Evolutionary conservation across 1,139 yeast species (phyloP), one percentile per base, ranked within the genome.

Genomic region (Suzukiozyma palmioleophila): DNA sequence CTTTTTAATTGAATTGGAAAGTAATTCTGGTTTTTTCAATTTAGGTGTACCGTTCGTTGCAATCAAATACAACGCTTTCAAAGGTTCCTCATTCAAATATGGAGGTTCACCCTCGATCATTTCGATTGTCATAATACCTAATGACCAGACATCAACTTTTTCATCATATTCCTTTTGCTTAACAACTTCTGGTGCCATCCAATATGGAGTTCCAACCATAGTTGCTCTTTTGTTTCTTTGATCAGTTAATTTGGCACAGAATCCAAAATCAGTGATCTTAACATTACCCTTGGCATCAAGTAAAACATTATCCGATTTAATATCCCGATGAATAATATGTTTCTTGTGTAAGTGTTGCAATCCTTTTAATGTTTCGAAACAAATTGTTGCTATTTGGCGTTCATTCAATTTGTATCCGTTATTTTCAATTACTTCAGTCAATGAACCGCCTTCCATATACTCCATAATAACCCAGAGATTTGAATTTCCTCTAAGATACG

Each of bases 151-250:
- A 62, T 92, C 98, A 16, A 92, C 97, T 61, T 92, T 92, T 50
- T 87, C 96, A 52, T 90, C 98, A 55, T 92, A 92, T 55, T 89
- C 96, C 62, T 89, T 88, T 54, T 90, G 97, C 62, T 89, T 87
- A 39, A 92, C 97, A 37, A 92, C 97, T 64, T 92, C 98, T 3
- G 98, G 98, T 0, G 98, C 98, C 98, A 92, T 92, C 98, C 98
- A 92, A 61, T 92, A 92, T 10, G 98, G 98, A 0, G 98, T 92
- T 30, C 98, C 98, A 4, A 90, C 98, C 97, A 92, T 89, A 0
- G 98, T 92, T 8, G 97, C 97, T 48, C 98, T 77, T 62, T 92
- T 92, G 47, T 84, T 84, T 64, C 94, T 80, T 58, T 88, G 92
- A 47, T 87, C 95, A 2, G 97, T 92, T 51, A 92, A 73, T 61